These are phyloP conservation scores for Lasiosphaeria hispida DNA, from an alignment of 495 filamentous ascomycete species.

Conservation along the genomic window DNA sequence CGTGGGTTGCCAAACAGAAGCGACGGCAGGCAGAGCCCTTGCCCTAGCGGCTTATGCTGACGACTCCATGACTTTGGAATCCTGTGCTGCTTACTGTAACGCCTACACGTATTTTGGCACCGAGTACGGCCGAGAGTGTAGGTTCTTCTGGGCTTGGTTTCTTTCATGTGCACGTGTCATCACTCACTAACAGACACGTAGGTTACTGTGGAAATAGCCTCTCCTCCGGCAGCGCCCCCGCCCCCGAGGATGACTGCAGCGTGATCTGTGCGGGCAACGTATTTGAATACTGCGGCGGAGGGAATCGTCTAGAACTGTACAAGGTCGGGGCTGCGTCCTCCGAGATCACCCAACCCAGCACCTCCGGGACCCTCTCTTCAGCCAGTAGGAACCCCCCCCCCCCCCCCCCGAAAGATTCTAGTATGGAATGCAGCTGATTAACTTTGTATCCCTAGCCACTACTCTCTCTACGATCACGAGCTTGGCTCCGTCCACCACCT, in stretches of 20 bases:
- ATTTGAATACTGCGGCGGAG: slow-evolving; percentile 43
- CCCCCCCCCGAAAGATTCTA: neutral
- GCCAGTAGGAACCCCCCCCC: neutral
- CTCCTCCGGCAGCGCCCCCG: slow-evolving; percentile 27
- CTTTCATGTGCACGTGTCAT: no score
- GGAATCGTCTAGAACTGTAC: slow-evolving; percentile 43
- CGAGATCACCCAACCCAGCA: neutral
- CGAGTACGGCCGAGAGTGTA: slow-evolving; percentile 42
- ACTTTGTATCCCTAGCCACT: no score
- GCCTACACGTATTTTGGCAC: slow-evolving; percentile 41
- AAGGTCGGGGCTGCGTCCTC: neutral
- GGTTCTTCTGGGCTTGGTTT: neutral
- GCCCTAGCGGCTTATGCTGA: slow-evolving; percentile 18
- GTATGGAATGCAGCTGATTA: no score
- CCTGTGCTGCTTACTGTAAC: slow-evolving; percentile 38
- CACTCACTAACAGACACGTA: neutral
- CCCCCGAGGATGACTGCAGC: slow-evolving; percentile 35
- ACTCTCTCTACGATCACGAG: no score
- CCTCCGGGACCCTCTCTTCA: neutral
- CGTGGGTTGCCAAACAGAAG: slow-evolving; percentile 48
- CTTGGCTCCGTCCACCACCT: no score
- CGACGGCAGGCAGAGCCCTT: slow-evolving; percentile 31
- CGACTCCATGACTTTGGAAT: slow-evolving; percentile 43
- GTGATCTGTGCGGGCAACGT: slow-evolving; percentile 42
- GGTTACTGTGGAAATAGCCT: slow-evolving; percentile 41